Base-by-base conservation (phyloP, 2,329 filamentous ascomycete genomes). In the Aspergillus hortae region DNA sequence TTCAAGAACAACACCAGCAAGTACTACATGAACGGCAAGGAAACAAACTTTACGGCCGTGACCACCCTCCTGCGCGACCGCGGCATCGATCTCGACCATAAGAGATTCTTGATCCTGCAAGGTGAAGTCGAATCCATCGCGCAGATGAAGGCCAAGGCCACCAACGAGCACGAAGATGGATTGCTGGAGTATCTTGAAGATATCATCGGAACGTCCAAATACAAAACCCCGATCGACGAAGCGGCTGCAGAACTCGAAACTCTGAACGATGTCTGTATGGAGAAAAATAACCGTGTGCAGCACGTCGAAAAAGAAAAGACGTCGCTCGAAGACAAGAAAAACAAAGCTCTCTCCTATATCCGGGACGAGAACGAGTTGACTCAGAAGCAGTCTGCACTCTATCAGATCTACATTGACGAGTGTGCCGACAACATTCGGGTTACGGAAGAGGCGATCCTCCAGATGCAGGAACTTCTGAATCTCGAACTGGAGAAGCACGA, bases 1-100 rank as follows among this genome's bases (percentile, higher is more conserved):
- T 99, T 99, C 82, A 94, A 91, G 71, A 99, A 97, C 75, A 99
- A 97, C 72, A 87, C 89, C 9, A 97, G 92, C 82, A 95, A 94
- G 72, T 99, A 99, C 74, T 97, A 95, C 74, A 95, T 99, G 76
- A 90, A 99, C 66, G 85, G 83, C 58, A 89, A 88, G 62, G 86
- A 88, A 56, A 96, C 92, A 32, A 95, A 89, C 66, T 99, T 96
- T 69, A 97, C 92, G 0, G 82, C 86, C 0, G 94, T 99, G 25
- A 96, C 92, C 0, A 90, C 87, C 0, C 78, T 99, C 12, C 82
- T 99, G 7, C 88, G 88, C 52, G 90, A 91, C 19, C 85, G 89
- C 21, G 95, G 94, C 2, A 89, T 99, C 14, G 94, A 99, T 74
- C 80, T 99, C 19, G 94, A 99, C 65, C 94, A 99, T 76, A 99